These are phyloP conservation scores for Mollisia scopiformis DNA, from an alignment of 2,329 filamentous ascomycete genomes.

Conservation along the genomic window DNA sequence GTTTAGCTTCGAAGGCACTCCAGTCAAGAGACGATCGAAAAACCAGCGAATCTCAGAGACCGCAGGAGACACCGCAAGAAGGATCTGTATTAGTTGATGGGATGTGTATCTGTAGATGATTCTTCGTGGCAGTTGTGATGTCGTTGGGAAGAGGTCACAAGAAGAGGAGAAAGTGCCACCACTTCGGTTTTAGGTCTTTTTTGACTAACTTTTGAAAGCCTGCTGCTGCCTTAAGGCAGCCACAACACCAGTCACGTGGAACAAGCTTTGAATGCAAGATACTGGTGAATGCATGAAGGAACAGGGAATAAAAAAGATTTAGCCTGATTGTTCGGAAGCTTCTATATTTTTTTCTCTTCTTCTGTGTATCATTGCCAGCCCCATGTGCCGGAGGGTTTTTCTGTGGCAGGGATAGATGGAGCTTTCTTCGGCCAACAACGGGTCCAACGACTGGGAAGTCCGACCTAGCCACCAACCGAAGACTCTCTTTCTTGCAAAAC, in stretches of 20 bases:
- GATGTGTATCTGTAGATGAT: constrained; percentile 2
- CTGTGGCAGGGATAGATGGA: not conserved
- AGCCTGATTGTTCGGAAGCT: not conserved
- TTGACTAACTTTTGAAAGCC: not conserved
- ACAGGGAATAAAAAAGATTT: not conserved
- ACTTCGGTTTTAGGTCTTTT: not conserved
- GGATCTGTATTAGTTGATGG: constrained; percentile 19
- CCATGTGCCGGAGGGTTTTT: not conserved
- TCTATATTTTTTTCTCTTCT: not conserved
- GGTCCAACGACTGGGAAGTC: no score
- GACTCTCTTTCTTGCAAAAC: not conserved
- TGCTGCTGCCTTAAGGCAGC: not conserved
- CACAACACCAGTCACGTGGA: not conserved
- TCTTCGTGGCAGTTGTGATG: constrained; percentile 2
- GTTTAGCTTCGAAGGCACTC: constrained; percentile 11
- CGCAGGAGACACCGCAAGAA: constrained; percentile 17
- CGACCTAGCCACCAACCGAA: no score
- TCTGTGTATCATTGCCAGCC: not conserved
- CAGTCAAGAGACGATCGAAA: constrained; percentile 12
- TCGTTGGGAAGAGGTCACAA: not conserved
- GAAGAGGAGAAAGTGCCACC: constrained; percentile 1
- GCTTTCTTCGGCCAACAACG: no score
- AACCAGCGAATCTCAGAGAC: constrained; percentile 9
- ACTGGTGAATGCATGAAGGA: not conserved
- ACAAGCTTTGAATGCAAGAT: not conserved